Evolutionary conservation across 2,329 filamentous ascomycete genomes (phyloP).

Genomic region (Torrubiella hemipterigena): DNA sequence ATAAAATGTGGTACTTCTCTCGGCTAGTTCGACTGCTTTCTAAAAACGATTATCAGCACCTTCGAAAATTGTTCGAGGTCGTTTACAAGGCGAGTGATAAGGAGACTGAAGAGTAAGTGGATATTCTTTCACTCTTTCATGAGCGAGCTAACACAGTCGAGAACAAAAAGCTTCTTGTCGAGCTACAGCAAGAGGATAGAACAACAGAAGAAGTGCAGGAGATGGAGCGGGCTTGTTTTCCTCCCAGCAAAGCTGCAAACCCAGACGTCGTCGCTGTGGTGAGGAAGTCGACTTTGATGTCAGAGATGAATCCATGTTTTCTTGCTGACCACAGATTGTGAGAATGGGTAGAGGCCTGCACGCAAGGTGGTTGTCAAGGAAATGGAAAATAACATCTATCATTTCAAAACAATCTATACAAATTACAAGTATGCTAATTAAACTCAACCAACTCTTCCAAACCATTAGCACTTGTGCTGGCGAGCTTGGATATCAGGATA

Average conservation of each 20-base stretch:
- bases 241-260: constrained; percentile 1
- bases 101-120: background rate
- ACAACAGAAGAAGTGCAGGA: constrained; percentile 2
- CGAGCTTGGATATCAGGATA: background rate
- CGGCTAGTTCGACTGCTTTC: constrained; percentile 9
- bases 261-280: background rate
- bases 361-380: too few species aligned
- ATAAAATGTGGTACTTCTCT: constrained; percentile 9
- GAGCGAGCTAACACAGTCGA: constrained; percentile 3
- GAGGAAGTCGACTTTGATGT: constrained; percentile 3
- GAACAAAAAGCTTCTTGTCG: constrained; percentile 6
- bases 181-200: constrained; percentile 7
- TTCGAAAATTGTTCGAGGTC: constrained; percentile 7
- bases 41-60: constrained; percentile 8
- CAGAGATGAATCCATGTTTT: constrained; percentile 1
- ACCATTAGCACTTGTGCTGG: background rate
- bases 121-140: constrained; percentile 6
- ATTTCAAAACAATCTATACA: too few species aligned
- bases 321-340: constrained; percentile 1
- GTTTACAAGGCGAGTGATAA: constrained; percentile 5
- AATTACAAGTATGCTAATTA: too few species aligned
- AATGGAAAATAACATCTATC: too few species aligned
- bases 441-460: too few species aligned
- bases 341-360: constrained; percentile 3
- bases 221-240: constrained; percentile 1